A percentile compares a stretch with the other conserved stretches of the same genome.
Conservation (phyloP, 2,329 filamentous ascomycete species). For the Scedosporium aurantiacum region DNA sequence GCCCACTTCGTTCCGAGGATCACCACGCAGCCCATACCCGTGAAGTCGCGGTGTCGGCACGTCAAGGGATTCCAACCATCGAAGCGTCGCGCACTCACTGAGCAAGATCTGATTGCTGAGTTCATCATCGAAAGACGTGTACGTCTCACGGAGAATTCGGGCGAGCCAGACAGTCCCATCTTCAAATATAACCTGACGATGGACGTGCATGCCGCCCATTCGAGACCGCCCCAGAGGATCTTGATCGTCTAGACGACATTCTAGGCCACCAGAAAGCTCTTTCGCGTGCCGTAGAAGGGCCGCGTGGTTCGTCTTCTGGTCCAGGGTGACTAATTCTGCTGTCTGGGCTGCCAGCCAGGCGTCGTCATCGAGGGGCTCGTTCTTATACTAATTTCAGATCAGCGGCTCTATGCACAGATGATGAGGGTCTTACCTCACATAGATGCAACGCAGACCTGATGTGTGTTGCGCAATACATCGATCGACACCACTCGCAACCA, state of each 20-base stretch:
- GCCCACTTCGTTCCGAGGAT: slow-evolving; percentile 12
- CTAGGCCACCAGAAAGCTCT: slow-evolving; percentile 11
- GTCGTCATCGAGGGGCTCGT: slow-evolving; percentile 11
- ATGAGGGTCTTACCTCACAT: too few relatives aligned
- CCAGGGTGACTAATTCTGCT: slow-evolving; percentile 10
- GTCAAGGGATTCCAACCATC: slow-evolving; percentile 15
- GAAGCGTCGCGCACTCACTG: slow-evolving; percentile 10
- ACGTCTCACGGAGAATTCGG: slow-evolving; percentile 8
- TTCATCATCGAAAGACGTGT: slow-evolving; percentile 6
- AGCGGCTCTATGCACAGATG: too few relatives aligned
- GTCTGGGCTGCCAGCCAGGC: slow-evolving; percentile 11
- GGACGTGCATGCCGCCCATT: slow-evolving; percentile 10
- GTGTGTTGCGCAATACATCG: too few relatives aligned
- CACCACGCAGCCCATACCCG: slow-evolving; percentile 14
- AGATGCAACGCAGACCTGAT: too few relatives aligned
- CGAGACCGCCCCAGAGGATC: slow-evolving; percentile 6
- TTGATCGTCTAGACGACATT: slow-evolving; percentile 9
- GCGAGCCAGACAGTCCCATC: slow-evolving; percentile 9
- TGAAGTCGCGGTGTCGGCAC: slow-evolving; percentile 14
- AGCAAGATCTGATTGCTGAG: slow-evolving; percentile 7
- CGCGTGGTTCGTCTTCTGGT: slow-evolving; percentile 5
- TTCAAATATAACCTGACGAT: slow-evolving; percentile 9
- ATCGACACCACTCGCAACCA: too few relatives aligned
- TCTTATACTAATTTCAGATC: background rate
- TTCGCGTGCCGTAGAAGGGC: slow-evolving; percentile 7